Evolutionary conservation across 306 rosid species (phyloP).

Genomic region (Vigna mungo): DNA sequence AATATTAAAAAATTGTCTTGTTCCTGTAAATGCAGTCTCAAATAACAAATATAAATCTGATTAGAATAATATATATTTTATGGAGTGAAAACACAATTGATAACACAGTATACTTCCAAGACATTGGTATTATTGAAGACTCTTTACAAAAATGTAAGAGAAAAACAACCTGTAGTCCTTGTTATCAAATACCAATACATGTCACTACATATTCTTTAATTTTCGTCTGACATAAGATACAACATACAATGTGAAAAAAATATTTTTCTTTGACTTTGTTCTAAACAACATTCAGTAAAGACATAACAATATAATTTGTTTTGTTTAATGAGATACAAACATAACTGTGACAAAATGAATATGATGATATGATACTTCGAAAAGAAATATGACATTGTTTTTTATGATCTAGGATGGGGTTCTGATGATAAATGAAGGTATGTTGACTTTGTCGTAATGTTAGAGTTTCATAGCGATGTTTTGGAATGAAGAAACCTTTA

Average conservation of each 20-base stretch:
- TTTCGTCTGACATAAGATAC: constrained; percentile 13
- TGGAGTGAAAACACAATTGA: neutral
- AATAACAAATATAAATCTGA: neutral
- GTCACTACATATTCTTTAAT: neutral
- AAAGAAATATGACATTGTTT: neutral
- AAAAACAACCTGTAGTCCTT: neutral
- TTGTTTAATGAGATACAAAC: neutral
- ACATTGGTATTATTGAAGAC: constrained; percentile 15
- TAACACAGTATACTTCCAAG: constrained; percentile 18
- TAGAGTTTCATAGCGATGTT: no score
- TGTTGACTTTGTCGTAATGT: no score
- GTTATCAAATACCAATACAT: neutral
- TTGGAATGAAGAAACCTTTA: neutral
- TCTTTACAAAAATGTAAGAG: neutral
- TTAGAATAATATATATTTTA: constrained; percentile 3
- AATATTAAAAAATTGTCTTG: no score
- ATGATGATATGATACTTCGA: no score
- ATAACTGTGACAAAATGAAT: no score
- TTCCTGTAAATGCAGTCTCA: neutral
- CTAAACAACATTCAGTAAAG: no score
- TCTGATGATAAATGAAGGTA: constrained; percentile 48
- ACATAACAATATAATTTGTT: neutral
- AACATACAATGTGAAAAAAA: neutral
- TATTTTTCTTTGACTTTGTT: neutral
- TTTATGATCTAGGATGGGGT: constrained; percentile 71